Base-by-base conservation (phyloP, 768 basidiomycete genomes). In the Pleurotus platypus region DNA sequence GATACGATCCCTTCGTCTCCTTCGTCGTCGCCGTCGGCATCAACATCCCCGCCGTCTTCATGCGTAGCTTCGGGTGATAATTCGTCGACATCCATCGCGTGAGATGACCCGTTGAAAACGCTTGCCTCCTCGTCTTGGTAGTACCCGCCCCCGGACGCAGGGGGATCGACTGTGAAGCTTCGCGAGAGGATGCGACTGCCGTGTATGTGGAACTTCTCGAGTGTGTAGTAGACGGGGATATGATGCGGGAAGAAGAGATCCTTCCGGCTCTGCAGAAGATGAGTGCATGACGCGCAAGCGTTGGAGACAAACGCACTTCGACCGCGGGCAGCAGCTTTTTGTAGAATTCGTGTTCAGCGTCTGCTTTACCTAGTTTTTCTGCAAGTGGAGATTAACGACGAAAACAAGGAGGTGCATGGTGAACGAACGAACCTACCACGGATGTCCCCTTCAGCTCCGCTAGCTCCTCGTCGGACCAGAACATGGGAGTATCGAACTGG, bases 181-280 rank as follows among this genome's bases (percentile, higher is more conserved):
- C 97, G 81, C 4, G 94, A 97, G 4, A 98, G 79, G 58, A 99
- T 92, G 22, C 91, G 81, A 60, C 91, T 94, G 6, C 97, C 97
- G 77, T 91, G 92, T 30, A 90, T 70, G 69, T 98, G 97, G 65
- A 89, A 98, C 16, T 79, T 75, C 43, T 85, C 80, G 12, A 94
- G 69, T 0, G 87, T 83, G 70, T 90, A 97, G 65, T 79, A 72
- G 16, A 62, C 65, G 3, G 64, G 59, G 46, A 78, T 66, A 20
- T 77, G 70, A 11, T 74, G 72, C 2, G 75, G 71, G 8, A 77
- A 78, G 64, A 98, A 98, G n/a, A 95, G 69, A 59, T 87, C 84
- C 11, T 82, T 78, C 37, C 86, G 83, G 56, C 77, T 81, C 89
- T 92, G 59, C n/a, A 20, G 24, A 55, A 18, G 5, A 61, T 53